These are phyloP conservation scores for Dissoconium aciculare DNA, from an alignment of 2,329 filamentous ascomycete genomes.

Conservation along the genomic window DNA sequence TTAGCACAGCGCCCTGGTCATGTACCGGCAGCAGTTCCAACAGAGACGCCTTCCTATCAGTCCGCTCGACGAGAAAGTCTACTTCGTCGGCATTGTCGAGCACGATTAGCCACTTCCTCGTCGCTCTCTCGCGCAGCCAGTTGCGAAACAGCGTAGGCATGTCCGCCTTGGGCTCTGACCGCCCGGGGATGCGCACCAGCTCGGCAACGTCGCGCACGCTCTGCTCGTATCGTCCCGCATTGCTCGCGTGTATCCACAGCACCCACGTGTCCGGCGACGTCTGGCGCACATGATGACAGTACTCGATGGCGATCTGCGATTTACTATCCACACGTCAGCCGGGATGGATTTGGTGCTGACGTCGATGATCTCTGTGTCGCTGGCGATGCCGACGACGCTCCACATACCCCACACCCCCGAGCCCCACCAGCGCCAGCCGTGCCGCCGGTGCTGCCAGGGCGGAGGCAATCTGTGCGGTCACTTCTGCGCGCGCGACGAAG, in stretches of 20 bases:
- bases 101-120: conserved; percentile 13
- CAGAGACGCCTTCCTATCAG: background rate
- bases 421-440: conserved; percentile 11
- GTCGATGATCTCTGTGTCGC: no score
- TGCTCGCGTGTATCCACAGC: conserved; percentile 17
- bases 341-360: background rate
- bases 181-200: conserved; percentile 6
- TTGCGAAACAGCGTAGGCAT: conserved; percentile 9
- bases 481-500: conserved; percentile 10
- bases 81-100: conserved; percentile 17
- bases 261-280: conserved; percentile 10
- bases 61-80: conserved; percentile 4
- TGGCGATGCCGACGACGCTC: background rate
- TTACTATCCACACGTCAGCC: conserved; percentile 12
- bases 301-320: conserved; percentile 17
- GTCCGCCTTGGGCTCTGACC: conserved; percentile 10
- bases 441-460: conserved; percentile 7
- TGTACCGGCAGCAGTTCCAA: conserved; percentile 10
- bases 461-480: conserved; percentile 6
- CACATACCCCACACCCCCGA: conserved; percentile 15
- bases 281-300: conserved; percentile 6
- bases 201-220: conserved; percentile 9
- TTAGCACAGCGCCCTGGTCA: conserved; percentile 13
- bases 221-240: conserved; percentile 10
- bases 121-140: conserved; percentile 12